Base-by-base conservation (phyloP, 306 rosid species). In the Abrus pulchellus region DNA sequence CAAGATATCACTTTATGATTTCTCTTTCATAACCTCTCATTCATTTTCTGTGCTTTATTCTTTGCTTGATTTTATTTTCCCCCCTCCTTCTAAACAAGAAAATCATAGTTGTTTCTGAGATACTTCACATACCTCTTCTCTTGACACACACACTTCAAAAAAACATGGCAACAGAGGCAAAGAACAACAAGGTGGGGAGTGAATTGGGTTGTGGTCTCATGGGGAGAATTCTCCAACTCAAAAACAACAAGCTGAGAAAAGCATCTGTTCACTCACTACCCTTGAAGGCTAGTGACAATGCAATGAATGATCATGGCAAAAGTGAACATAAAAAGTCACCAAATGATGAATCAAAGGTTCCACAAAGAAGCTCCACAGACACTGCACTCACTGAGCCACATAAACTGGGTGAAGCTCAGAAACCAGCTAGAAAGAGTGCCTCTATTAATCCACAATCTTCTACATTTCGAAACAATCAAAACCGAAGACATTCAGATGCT, bases 221-320 rank as follows among this genome's bases (percentile, higher is more conserved):
- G 80, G 88, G 91, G 10, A 87, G 87, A 59, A 77, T 95, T 83
- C 88, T 93, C 83, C 88, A 79, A 27, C 86, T 80, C 73, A 80
- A 80, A 66, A 88, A 70, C 85, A 78, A 88, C 32, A 88, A 81
- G 88, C 75, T 85, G 5, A 91, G 86, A 80, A 93, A 89, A 78
- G 81, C 94, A 10, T 73, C 90, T 47, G 93, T 93, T 45, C 90
- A 90, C 86, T 95, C 98, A 41, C 84, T 95, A 2, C 94, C 94
- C 41, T n/a, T 92, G 14, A 88, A 57, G 49, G 20, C 62, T 34
- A 67, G 65, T 76, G 75, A 74, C 75, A 86, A 61, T 66, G 72
- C 64, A 4, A 63, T 27, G n/a, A 85, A 34, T 45, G 71, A 77
- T 43, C 79, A 56, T 33, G 43, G 12, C 54, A 87, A 34, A 72